phyloP scores from a whole-genome alignment of 306 rosid species.

The Quercus cerris region DNA sequence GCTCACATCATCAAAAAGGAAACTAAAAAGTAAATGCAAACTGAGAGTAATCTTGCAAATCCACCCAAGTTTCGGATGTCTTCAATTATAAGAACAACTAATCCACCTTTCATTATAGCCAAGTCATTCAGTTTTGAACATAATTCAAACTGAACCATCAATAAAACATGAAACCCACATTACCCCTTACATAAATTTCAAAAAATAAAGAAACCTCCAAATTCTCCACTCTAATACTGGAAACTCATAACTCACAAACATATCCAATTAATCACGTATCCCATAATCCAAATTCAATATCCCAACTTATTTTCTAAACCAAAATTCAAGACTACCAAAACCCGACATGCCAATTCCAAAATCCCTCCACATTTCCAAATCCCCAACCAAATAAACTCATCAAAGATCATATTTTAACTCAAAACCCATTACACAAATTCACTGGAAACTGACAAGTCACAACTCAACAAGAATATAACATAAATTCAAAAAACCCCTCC shows the following conservation, averaged over 20 bases:
- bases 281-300: background rate
- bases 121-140: constrained; percentile 6
- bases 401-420: constrained; percentile 8
- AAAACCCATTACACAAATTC: background rate
- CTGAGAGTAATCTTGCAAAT: constrained; percentile 1
- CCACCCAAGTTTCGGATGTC: constrained; percentile 1
- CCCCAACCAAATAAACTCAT: background rate
- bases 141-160: background rate
- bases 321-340: constrained; percentile 18
- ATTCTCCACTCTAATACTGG: no score
- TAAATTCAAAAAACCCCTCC: no score
- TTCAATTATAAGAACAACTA: background rate
- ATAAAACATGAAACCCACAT: constrained; percentile 1
- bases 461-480: background rate
- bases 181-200: background rate
- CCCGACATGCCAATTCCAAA: constrained; percentile 1
- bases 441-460: constrained; percentile 2
- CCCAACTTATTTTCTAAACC: background rate
- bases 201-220: background rate
- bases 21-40: background rate
- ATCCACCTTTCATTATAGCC: background rate
- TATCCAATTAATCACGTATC: background rate
- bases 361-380: background rate
- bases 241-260: background rate
- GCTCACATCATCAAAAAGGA: background rate